Percentiles rank a stretch among this genome's conserved stretches.
Evolutionary conservation across 2,329 filamentous ascomycete genomes (phyloP).

Genomic region (Trichothecium roseum): DNA sequence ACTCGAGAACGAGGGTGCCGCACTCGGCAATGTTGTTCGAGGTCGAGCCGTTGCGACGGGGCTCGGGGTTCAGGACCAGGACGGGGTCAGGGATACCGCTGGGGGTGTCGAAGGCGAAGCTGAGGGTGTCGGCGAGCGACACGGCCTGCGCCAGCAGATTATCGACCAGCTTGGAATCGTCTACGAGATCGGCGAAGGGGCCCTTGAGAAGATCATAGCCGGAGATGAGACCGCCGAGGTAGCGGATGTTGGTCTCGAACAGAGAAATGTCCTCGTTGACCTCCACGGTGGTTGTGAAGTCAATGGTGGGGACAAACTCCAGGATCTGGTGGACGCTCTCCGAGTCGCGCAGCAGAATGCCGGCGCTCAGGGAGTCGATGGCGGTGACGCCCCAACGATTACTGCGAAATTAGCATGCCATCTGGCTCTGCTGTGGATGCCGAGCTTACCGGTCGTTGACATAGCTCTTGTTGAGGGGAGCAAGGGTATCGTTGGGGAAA

Average conservation of each 20-base stretch:
- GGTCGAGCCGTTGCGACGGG: constrained; percentile 33
- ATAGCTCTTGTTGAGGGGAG: neutral
- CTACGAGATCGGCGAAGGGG: constrained; percentile 42
- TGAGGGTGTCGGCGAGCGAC: constrained; percentile 60
- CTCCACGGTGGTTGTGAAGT: constrained; percentile 51
- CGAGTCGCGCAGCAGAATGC: constrained; percentile 62
- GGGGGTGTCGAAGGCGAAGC: constrained; percentile 67
- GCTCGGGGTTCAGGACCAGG: constrained; percentile 46
- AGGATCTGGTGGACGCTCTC: constrained; percentile 62
- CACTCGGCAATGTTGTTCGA: constrained; percentile 67
- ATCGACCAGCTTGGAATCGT: constrained; percentile 35
- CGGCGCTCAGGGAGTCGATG: constrained; percentile 71
- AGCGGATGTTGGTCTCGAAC: constrained; percentile 87
- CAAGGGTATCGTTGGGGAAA: constrained; percentile 1
- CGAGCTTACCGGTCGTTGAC: neutral
- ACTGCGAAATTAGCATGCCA: constrained; percentile 26
- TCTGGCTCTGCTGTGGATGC: neutral
- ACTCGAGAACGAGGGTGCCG: constrained; percentile 74
- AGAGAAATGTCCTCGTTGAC: constrained; percentile 51
- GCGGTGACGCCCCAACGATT: constrained; percentile 81
- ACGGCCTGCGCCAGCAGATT: constrained; percentile 56
- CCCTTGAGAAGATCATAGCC: constrained; percentile 67
- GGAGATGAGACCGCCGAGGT: constrained; percentile 70
- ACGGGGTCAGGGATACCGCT: constrained; percentile 65
- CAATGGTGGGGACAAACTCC: constrained; percentile 56